Base-by-base conservation (phyloP, 2,329 filamentous ascomycete species). In the Aspergillus candidus region DNA sequence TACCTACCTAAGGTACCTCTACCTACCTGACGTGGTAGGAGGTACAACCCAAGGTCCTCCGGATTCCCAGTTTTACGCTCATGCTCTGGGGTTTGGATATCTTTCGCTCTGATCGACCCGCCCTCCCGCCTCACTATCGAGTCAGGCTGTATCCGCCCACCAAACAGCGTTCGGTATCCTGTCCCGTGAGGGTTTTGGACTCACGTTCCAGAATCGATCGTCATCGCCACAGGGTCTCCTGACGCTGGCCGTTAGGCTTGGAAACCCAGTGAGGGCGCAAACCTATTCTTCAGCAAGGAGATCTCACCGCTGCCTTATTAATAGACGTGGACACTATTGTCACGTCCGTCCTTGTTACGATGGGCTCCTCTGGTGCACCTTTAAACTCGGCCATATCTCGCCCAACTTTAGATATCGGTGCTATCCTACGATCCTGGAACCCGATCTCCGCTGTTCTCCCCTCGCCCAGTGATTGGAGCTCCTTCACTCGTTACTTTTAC, bases 181-280 rank as follows among this genome's bases (percentile, higher is more conserved):
- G 40, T 51, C 55, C 49, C 53, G 48, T 54, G 52, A 46, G 45
- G 41, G 33, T 11, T 29, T 50, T 48, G 44, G 40, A 51, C 43
- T 47, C 44, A 42, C 41, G 49, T 57, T 56, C 55, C 47, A 57
- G 53, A 57, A 55, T 35, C 29, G 44, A 51, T 47, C 47, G 38
- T 41, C 46, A 35, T 41, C 45, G 32, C 38, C 35, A 14, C 32
- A 22, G 31, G 40, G 40, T 41, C 41, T 22, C 33, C 44, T 32
- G 41, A 38, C 32, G 22, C 35, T 43, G 41, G 32, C 34, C 38
- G 22, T 43, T 46, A 40, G 48, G 36, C 34, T 30, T 47, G 15
- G 35, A 40, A 41, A 41, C 36, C 38, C 40, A 35, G 40, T 47
- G 37, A 41, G 36, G 12, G 48, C 38, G 34, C 41, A 38, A 40